These are phyloP conservation scores for Venturia asperata DNA, from an alignment of 2,329 filamentous ascomycete species.

Conservation along the genomic window DNA sequence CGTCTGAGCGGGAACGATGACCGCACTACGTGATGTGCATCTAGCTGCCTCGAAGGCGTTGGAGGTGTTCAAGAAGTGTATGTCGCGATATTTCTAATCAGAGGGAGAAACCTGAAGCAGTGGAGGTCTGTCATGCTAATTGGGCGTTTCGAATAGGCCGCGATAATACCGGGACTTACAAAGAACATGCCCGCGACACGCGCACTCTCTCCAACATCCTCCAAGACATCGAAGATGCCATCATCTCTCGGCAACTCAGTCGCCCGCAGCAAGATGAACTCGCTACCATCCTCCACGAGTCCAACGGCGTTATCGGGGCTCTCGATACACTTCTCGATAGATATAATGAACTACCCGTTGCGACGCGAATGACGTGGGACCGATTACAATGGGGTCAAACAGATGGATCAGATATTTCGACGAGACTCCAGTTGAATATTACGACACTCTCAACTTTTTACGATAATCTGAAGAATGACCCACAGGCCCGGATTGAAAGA, in stretches of 20 bases:
- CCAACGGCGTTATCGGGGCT: constrained; percentile 22
- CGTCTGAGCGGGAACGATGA: neutral
- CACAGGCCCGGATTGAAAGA: constrained; percentile 28
- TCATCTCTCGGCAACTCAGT: constrained; percentile 24
- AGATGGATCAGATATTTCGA: constrained; percentile 24
- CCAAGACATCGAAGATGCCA: constrained; percentile 28
- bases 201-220: constrained; percentile 27
- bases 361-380: constrained; percentile 29
- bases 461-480: constrained; percentile 27
- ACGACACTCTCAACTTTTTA: constrained; percentile 28
- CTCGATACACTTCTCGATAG: constrained; percentile 26
- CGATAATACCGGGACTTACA: constrained; percentile 26
- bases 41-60: constrained; percentile 5
- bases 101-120: too few species aligned
- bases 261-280: constrained; percentile 23
- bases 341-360: constrained; percentile 29
- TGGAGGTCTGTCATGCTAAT: neutral
- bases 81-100: neutral
- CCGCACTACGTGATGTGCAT: neutral
- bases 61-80: constrained; percentile 11
- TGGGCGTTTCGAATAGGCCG: neutral
- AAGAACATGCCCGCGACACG: constrained; percentile 25
- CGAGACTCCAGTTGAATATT: constrained; percentile 26
- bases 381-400: constrained; percentile 28
- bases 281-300: neutral